phyloP scores from a whole-genome alignment of 345 rosid species.

The Microcos paniculata region DNA sequence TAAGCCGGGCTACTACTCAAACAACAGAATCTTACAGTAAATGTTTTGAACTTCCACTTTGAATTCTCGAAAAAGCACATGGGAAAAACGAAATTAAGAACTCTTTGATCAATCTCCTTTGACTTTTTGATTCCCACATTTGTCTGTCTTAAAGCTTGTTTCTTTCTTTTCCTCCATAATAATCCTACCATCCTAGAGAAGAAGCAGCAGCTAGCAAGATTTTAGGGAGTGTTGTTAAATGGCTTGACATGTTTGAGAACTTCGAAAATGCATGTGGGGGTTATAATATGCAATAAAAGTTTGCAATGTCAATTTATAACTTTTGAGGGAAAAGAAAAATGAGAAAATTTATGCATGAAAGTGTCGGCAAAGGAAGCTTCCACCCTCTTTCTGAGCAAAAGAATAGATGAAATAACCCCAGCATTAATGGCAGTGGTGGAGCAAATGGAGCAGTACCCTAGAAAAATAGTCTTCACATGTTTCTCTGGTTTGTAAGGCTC shows the following conservation, averaged over 20 bases:
- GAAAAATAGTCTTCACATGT: not conserved
- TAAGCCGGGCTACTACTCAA: not conserved
- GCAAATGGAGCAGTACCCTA: not conserved
- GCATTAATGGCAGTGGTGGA: not conserved
- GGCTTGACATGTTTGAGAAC: slow-evolving; percentile 19
- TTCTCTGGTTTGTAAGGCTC: not conserved
- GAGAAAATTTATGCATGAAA: not conserved
- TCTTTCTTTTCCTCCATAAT: not conserved
- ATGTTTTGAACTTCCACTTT: not conserved
- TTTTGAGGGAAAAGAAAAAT: not conserved
- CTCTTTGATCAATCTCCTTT: slow-evolving; percentile 3
- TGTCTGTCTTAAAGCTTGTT: not conserved
- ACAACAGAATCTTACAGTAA: not conserved
- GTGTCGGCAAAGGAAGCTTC: slow-evolving; percentile 43
- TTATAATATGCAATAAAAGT: not conserved
- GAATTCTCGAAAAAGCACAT: not conserved
- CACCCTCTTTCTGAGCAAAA: not conserved
- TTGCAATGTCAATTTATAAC: not conserved
- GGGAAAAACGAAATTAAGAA: not conserved
- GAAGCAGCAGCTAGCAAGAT: slow-evolving; percentile 9
- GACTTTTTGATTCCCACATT: slow-evolving; percentile 20
- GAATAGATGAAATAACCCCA: slow-evolving; percentile 2
- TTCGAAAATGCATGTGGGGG: slow-evolving; percentile 11
- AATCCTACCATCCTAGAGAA: not conserved
- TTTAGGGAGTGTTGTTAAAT: slow-evolving; percentile 23